These are phyloP conservation scores for Phytophthora fragariaefolia DNA, from an alignment of 352 stramenopile genomes.

Conservation along the genomic window DNA sequence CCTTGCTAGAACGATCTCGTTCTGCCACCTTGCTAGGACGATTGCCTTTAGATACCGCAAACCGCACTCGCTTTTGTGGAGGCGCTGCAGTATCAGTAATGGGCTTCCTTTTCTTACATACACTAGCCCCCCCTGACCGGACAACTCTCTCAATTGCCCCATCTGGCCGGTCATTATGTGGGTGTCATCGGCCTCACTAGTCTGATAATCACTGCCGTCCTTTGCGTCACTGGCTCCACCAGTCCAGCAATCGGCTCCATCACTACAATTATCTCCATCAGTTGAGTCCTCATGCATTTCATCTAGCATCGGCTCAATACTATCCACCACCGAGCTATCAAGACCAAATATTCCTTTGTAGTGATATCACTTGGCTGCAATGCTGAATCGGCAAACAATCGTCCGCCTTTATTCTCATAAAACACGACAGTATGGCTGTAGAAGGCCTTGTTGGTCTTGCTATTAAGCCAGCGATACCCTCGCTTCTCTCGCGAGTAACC, in stretches of 20 bases:
- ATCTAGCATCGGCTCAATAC: not conserved
- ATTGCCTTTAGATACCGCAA: not conserved
- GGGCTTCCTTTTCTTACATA: not conserved
- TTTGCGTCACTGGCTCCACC: not conserved
- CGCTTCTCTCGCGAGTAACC: not conserved
- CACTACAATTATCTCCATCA: not conserved
- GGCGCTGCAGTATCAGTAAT: not conserved
- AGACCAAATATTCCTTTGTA: not conserved
- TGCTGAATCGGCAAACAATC: not conserved
- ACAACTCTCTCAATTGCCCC: too few species aligned
- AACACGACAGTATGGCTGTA: not conserved
- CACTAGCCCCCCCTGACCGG: not conserved
- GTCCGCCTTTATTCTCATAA: not conserved
- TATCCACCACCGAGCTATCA: not conserved
- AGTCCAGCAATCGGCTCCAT: not conserved
- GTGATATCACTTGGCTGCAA: not conserved
- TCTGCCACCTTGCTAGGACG: not conserved
- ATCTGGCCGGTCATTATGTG: not conserved
- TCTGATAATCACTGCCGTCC: not conserved
- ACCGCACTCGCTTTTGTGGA: not conserved
- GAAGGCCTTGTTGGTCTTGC: not conserved
- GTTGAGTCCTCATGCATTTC: not conserved
- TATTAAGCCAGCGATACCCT: not conserved
- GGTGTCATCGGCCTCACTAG: not conserved
- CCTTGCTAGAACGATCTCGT: too few species aligned